A percentile compares a stretch with the other conserved stretches of the same genome.
These are phyloP conservation scores for Clavispora asparagi DNA, from an alignment of 805 yeast species.

Conservation along the genomic window DNA sequence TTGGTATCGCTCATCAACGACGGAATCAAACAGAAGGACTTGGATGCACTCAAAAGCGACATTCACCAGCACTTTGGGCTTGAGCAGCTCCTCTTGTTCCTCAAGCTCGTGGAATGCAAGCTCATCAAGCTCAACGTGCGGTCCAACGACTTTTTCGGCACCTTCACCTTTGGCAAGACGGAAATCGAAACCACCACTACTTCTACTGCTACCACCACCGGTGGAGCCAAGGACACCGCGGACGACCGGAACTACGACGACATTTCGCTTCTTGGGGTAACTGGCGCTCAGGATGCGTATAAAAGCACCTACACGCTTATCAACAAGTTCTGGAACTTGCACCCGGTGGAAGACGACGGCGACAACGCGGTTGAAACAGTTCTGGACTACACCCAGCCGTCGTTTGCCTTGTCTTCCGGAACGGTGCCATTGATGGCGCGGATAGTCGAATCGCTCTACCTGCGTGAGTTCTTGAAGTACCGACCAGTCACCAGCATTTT, in stretches of 20 bases:
- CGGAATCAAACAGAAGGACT: conserved; percentile 66
- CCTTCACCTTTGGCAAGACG: conserved; percentile 12
- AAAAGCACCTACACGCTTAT: conserved; percentile 33
- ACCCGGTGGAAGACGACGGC: conserved; percentile 36
- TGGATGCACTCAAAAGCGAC: conserved; percentile 48
- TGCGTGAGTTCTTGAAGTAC: conserved; percentile 44
- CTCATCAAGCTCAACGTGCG: conserved; percentile 33
- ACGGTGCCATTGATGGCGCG: conserved; percentile 69
- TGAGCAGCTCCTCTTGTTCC: conserved; percentile 41
- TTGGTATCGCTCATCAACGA: conserved; percentile 58
- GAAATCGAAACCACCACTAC: conserved; percentile 11
- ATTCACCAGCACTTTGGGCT: conserved; percentile 64
- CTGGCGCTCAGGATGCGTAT: conserved; percentile 23
- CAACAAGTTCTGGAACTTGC: conserved; percentile 42
- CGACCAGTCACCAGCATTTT: conserved; percentile 33
- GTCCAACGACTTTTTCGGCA: conserved; percentile 20
- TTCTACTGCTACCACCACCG: conserved; percentile 2
- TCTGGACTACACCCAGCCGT: conserved; percentile 40
- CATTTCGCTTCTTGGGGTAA: conserved; percentile 21
- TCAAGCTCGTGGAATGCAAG: conserved; percentile 44
- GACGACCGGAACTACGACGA: conserved; percentile 15
- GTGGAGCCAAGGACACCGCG: conserved; percentile 1
- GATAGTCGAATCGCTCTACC: conserved; percentile 62
- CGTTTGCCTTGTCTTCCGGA: conserved; percentile 74
- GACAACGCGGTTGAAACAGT: conserved; percentile 10